phyloP scores from a whole-genome alignment of 75 land plant species.

The Cupressus sempervirens region DNA sequence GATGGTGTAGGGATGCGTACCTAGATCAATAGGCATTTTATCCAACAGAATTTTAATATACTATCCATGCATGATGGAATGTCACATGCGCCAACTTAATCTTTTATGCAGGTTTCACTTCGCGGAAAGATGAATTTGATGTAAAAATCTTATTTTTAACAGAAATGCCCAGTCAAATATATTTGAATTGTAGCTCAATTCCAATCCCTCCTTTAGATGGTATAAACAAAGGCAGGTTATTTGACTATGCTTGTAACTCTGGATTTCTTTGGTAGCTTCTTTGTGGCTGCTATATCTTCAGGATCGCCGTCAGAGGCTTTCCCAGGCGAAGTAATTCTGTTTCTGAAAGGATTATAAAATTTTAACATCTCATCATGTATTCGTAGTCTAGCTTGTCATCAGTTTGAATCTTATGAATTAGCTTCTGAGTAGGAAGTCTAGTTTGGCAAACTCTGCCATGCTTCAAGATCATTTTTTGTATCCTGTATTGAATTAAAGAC shows the following conservation, averaged over 20 bases:
- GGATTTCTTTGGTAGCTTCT: constrained; percentile 7
- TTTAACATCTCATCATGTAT: not conserved
- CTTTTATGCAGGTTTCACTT: not conserved
- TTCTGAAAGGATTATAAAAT: not conserved
- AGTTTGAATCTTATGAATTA: not conserved
- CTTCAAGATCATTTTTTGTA: not conserved
- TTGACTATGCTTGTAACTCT: not conserved
- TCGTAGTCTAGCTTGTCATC: not conserved
- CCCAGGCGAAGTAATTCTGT: not conserved
- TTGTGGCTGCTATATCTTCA: constrained; percentile 5
- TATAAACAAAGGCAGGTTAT: not conserved
- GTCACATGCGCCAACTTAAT: not conserved
- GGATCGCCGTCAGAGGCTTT: not conserved
- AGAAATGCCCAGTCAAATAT: not conserved
- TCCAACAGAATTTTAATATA: not conserved
- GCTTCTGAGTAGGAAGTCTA: not conserved
- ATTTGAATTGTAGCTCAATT: not conserved
- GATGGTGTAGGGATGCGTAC: not conserved
- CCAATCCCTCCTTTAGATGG: not conserved
- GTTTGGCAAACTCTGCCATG: not conserved
- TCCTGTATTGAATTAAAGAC: not conserved
- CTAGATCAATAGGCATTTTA: not conserved
- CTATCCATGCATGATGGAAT: not conserved
- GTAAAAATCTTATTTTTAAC: not conserved
- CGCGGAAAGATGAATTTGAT: not conserved